Evolutionary conservation across 2,329 filamentous ascomycete genomes (phyloP), one percentile per base, ranked within the genome.

Genomic region (Fusarium hostae): DNA sequence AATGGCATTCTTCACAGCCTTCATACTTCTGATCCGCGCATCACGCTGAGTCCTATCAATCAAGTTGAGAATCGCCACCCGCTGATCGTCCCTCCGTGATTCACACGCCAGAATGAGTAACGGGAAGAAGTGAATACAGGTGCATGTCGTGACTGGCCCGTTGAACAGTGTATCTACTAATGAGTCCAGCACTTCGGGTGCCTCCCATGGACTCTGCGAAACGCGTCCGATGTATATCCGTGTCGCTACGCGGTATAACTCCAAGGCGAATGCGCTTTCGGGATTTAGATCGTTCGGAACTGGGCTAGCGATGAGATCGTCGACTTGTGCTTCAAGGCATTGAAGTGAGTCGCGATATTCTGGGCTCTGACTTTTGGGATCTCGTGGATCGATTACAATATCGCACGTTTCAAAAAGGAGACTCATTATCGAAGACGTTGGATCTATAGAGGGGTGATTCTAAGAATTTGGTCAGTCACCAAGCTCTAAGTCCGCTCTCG

Each of bases 21-120:
- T 40, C 32, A 81, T 70, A 50, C 72, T 79, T 5, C 80, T 65
- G 13, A 66, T 39, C 12, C 51, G 64, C 16, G 62, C 24, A 32
- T 55, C 56, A 9, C 54, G 59, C 9, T 78, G 69, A 1, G 75
- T 78, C 16, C 77, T 73, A 2, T 77, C 74, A 9, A 82, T 76
- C 16, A 82, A n/a, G 11, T 70, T 67, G 6, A 81, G 60, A 5
- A 81, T 76, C 4, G 72, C 64, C 1, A 65, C 59, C n/a, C 80
- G 68, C n/a, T 78, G 77, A 39, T 79, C 77, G 9, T 82, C 81
- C 5, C 68, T 77, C 10, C 73, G 68, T 18, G 81, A 78, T 70
- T 82, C 80, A 63, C 79, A 81, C 15, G 76, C 78, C 0, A 82
- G 50, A 24, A 82, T 79, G 20, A 81, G 72, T 3, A 82, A 43